These are phyloP conservation scores for Rhizopus microsporus DNA, from an alignment of 371 early-diverging fungal genomes.

Conservation along the genomic window DNA sequence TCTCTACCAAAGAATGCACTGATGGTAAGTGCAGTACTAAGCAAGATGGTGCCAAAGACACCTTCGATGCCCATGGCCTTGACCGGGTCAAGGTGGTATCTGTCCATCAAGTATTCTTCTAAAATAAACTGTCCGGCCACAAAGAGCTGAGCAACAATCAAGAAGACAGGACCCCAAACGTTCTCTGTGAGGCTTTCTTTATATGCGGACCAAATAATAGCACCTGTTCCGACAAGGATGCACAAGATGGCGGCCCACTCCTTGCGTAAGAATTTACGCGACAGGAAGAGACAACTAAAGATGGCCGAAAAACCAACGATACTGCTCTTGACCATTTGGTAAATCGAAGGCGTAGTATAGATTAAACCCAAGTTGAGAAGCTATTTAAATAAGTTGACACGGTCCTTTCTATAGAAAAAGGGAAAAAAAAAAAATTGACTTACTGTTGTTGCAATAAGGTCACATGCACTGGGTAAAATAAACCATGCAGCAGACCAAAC, in stretches of 20 bases:
- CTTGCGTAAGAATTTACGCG: slow-evolving; percentile 39
- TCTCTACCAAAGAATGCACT: slow-evolving; percentile 25
- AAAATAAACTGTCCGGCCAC: slow-evolving; percentile 46
- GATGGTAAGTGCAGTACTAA: slow-evolving; percentile 23
- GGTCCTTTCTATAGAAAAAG: not conserved
- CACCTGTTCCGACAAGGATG: slow-evolving; percentile 34
- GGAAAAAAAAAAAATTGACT: slow-evolving; percentile 1
- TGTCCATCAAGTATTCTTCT: slow-evolving; percentile 51
- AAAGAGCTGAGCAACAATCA: slow-evolving; percentile 43
- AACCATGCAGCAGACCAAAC: slow-evolving; percentile 37
- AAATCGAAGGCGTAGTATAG: slow-evolving; percentile 48
- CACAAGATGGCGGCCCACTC: slow-evolving; percentile 39
- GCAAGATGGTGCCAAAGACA: slow-evolving; percentile 35
- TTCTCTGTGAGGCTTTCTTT: not conserved
- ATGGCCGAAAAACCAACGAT: slow-evolving; percentile 53
- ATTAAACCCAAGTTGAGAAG: slow-evolving; percentile 45
- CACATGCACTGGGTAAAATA: slow-evolving; percentile 47
- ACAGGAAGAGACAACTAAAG: slow-evolving; percentile 39
- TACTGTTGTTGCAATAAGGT: slow-evolving; percentile 49
- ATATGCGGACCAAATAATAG: slow-evolving; percentile 20
- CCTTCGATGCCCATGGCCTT: slow-evolving; percentile 54
- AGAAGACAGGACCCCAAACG: slow-evolving; percentile 35
- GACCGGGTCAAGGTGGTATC: slow-evolving; percentile 42
- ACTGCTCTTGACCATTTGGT: slow-evolving; percentile 49
- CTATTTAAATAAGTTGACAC: slow-evolving; percentile 12